Conservation (phyloP, 345 rosid species). For the Gossypium australe region DNA sequence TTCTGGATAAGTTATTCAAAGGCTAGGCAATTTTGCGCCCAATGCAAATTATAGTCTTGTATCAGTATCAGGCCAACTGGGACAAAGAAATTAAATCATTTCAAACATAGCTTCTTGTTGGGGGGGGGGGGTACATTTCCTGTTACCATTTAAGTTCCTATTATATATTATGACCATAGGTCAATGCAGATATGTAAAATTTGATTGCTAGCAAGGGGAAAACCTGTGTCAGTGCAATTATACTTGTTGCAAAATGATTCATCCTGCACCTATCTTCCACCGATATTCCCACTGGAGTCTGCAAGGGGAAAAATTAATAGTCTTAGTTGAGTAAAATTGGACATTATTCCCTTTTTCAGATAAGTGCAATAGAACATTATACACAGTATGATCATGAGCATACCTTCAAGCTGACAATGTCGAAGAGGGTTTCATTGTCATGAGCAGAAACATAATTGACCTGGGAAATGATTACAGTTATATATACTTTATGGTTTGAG, state of each 20-base stretch:
- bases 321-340: neutral
- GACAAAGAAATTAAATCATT: neutral
- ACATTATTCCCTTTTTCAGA: neutral
- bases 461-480: slow-evolving; percentile 27
- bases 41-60: neutral
- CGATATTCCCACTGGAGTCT: slow-evolving; percentile 74
- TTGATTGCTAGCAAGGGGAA: neutral
- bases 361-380: neutral
- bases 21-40: neutral
- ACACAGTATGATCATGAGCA: slow-evolving; percentile 8
- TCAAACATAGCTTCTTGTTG: neutral
- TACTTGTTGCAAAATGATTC: slow-evolving; percentile 78
- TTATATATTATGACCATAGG: neutral
- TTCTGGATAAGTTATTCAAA: neutral
- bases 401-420: slow-evolving; percentile 83
- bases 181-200: neutral
- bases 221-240: slow-evolving; percentile 85
- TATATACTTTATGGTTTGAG: neutral
- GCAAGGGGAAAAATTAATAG: slow-evolving; percentile 18
- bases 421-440: slow-evolving; percentile 96
- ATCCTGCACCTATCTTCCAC: slow-evolving; percentile 81
- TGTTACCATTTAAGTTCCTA: neutral
- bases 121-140: neutral
- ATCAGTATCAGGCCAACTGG: neutral
- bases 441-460: slow-evolving; percentile 94